Evolutionary conservation across 306 rosid species (phyloP).

Genomic region (Lupinus albus): DNA sequence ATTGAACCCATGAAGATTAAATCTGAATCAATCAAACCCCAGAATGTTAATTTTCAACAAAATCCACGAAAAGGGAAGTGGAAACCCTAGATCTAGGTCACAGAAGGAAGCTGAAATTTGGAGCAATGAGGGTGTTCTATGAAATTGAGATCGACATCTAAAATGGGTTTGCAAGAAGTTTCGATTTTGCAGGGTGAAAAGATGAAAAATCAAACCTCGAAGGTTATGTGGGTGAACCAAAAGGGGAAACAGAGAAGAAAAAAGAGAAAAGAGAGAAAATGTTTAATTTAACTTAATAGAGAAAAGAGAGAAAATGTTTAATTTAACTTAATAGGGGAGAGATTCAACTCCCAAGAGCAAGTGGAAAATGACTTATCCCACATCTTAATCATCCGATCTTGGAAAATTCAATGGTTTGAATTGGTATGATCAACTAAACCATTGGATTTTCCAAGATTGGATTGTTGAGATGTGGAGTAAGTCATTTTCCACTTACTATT

Average conservation of each 20-base stretch:
- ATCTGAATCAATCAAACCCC: constrained; percentile 8
- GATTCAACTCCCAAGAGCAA: too few species aligned
- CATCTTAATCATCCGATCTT: too few species aligned
- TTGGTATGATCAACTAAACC: too few species aligned
- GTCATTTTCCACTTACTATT: too few species aligned
- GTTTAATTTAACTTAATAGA: background rate
- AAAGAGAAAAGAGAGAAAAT: background rate
- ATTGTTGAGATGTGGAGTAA: too few species aligned
- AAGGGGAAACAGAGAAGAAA: constrained; percentile 18
- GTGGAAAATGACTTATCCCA: too few species aligned
- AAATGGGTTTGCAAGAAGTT: constrained; percentile 35
- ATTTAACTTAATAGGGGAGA: too few species aligned
- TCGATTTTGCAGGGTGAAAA: constrained; percentile 39
- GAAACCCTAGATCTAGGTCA: constrained; percentile 61
- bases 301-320: too few species aligned
- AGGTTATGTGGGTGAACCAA: constrained; percentile 32
- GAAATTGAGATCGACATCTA: constrained; percentile 49
- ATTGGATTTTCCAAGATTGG: too few species aligned
- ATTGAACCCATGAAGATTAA: constrained; percentile 48
- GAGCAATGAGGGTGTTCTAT: constrained; percentile 19
- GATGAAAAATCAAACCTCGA: constrained; percentile 54
- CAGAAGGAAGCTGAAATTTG: constrained; percentile 36
- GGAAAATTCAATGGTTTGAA: too few species aligned
- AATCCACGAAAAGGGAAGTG: constrained; percentile 16
- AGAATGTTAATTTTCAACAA: background rate